A percentile compares a stretch with the other conserved stretches of the same genome.
phyloP scores from a whole-genome alignment of 2,329 filamentous ascomycete species.

The Furcasterigmium sp. region DNA sequence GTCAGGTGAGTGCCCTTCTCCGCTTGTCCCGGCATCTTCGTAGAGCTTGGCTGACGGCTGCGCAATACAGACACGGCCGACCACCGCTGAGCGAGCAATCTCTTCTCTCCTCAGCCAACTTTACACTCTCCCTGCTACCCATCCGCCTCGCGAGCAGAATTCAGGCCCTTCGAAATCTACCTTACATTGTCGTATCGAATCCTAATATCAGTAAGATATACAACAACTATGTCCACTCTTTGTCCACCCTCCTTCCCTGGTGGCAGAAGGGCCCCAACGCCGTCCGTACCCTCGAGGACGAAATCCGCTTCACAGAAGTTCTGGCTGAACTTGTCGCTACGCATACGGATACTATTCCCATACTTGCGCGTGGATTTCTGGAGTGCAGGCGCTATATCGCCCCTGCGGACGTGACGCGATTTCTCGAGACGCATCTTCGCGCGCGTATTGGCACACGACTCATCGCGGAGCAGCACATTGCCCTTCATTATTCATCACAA shows the following conservation, averaged over 20 bases:
- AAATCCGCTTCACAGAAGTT: conserved; percentile 85
- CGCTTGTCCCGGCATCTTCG: not conserved
- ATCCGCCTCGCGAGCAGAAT: conserved; percentile 91
- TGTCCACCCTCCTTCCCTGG: conserved; percentile 87
- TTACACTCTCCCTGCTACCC: conserved; percentile 87
- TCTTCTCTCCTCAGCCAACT: conserved; percentile 87
- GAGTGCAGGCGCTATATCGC: conserved; percentile 90
- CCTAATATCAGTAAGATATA: conserved; percentile 92
- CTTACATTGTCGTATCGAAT: conserved; percentile 98
- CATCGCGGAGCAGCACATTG: conserved; percentile 95
- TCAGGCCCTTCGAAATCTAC: conserved; percentile 85
- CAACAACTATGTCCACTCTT: conserved; percentile 89
- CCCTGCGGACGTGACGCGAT: conserved; percentile 76
- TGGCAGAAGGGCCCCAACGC: conserved; percentile 27
- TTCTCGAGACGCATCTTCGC: conserved; percentile 89
- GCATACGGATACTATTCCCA: conserved; percentile 89
- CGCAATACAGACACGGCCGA: conserved; percentile 60
- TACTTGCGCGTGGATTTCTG: conserved; percentile 85
- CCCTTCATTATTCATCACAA: conserved; percentile 68
- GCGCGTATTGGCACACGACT: conserved; percentile 90
- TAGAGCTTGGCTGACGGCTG: conserved; percentile 6
- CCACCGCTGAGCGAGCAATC: conserved; percentile 77
- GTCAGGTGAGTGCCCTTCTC: conserved; percentile 58
- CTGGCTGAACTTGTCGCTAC: conserved; percentile 94
- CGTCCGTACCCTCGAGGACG: conserved; percentile 76